Evolutionary conservation across 1,139 yeast genomes (phyloP).

Genomic region (Tardiomyces blankii): DNA sequence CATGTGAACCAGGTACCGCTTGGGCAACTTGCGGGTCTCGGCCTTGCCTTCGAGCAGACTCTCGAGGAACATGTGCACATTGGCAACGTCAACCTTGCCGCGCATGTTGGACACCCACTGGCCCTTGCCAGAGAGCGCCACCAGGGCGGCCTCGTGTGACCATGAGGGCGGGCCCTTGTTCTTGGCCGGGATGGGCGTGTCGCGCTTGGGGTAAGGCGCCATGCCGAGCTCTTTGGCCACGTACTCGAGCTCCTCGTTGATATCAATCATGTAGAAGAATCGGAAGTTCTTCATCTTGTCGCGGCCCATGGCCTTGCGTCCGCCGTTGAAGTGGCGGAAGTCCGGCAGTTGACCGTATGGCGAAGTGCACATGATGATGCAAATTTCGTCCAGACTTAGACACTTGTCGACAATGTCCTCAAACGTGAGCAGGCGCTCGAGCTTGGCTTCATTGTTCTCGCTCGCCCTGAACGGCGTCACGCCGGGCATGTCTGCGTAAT

Average conservation of each 20-base stretch:
- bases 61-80: conserved; percentile 1
- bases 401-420: conserved; percentile 9
- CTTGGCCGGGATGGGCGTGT: conserved; percentile 1
- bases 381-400: conserved; percentile 7
- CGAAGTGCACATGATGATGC: conserved; percentile 8
- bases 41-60: neutral
- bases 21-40: conserved; percentile 6
- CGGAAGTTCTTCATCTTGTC: conserved; percentile 9
- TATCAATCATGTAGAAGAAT: conserved; percentile 11
- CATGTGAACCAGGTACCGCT: conserved; percentile 9
- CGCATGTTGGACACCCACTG: conserved; percentile 2
- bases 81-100: conserved; percentile 1
- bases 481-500: neutral
- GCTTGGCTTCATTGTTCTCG: neutral
- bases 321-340: neutral
- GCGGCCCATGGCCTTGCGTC: neutral
- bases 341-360: neutral
- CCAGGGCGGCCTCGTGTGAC: conserved; percentile 5
- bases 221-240: conserved; percentile 10
- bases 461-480: neutral
- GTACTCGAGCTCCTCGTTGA: conserved; percentile 9
- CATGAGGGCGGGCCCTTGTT: conserved; percentile 1
- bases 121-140: neutral
- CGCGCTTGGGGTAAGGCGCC: conserved; percentile 23
- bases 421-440: conserved; percentile 5